These are phyloP conservation scores for Hirsutella minnesotensis DNA, from an alignment of 2,329 filamentous ascomycete genomes.

Conservation along the genomic window DNA sequence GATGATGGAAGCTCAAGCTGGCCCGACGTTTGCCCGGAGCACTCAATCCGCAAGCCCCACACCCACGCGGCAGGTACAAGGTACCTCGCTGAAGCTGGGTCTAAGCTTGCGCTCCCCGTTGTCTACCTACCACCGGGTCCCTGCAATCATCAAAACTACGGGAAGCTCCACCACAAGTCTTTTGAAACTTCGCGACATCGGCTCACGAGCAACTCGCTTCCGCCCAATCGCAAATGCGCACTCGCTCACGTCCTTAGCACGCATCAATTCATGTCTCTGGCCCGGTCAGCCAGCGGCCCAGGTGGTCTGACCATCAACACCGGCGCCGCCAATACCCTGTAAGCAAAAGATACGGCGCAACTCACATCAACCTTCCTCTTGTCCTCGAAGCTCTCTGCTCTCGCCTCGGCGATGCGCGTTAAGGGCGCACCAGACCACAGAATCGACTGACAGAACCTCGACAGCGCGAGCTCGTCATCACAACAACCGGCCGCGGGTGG, in stretches of 20 bases:
- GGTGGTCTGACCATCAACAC: conserved; percentile 54
- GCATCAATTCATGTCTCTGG: conserved; percentile 31
- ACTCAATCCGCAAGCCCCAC: not conserved
- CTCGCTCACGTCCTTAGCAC: conserved; percentile 3
- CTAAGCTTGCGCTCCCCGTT: not conserved
- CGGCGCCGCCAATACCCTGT: conserved; percentile 41
- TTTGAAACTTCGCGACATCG: not conserved
- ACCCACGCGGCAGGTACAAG: not conserved
- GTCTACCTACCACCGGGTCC: not conserved
- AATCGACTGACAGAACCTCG: conserved; percentile 1
- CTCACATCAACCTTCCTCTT: not conserved
- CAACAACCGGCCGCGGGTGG: conserved; percentile 22
- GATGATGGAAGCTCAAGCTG: conserved; percentile 6
- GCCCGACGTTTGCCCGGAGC: conserved; percentile 17
- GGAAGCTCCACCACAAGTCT: conserved; percentile 1
- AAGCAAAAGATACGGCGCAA: conserved; percentile 8
- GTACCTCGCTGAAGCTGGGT: not conserved
- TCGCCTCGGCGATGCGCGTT: not conserved
- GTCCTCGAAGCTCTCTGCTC: not conserved
- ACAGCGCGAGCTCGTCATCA: conserved; percentile 14
- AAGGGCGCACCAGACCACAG: too few species aligned
- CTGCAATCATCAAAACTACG: not conserved
- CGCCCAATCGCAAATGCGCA: not conserved
- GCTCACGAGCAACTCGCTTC: not conserved
- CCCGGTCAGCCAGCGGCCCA: conserved; percentile 47